Base-by-base conservation (phyloP, 169 alveolate genomes). In the Eimeria tenella region DNA sequence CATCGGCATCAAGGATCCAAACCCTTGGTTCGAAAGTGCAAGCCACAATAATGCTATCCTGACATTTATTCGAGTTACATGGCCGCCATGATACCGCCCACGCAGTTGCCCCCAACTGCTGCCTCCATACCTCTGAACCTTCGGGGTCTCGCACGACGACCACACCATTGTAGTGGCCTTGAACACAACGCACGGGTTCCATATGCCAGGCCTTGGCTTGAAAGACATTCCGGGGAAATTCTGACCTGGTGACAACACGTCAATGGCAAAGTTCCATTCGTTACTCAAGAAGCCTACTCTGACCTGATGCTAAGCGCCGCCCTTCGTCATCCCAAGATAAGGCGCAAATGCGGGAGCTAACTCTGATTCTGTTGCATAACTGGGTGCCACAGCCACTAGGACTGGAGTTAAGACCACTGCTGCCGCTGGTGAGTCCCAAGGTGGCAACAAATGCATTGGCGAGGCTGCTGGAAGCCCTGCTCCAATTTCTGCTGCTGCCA, bases 21-120 rank as follows among this genome's bases (percentile, higher is more conserved):
- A 98, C 93, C 15, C 97, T 96, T 79, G 96, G 96, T 93, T 97
- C 98, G 98, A 98, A 97, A 53, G 98, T 97, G n/a, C 98, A 98
- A 11, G 97, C 98, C 52, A 96, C 97, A 21, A 97, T 96, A 50
- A 95, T 58, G 73, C 86, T 94, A 15, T 23, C 75, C 65, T 17
- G 60, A 23, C 3, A 7, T 49, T 52, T n/a, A 19, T 49, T 10
- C 25, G 73, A 50, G 25, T 42, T 11, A 86, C 89, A 55, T 21
- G 93, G 91, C 70, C 97, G 95, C 97, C 98, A 98, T 3, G 95
- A 97, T 93, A 98, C 84, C 55, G 97, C 93, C 99, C 99, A 98
- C 21, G 97, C 96, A 3, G 98, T 97, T 10, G 95, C 96, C 0
- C 94, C 70, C 89, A 97, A 94, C 74, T 93, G 70, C 74, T 97